These are phyloP conservation scores for Pistacia integerrima DNA, from an alignment of 345 rosid species.

Conservation along the genomic window DNA sequence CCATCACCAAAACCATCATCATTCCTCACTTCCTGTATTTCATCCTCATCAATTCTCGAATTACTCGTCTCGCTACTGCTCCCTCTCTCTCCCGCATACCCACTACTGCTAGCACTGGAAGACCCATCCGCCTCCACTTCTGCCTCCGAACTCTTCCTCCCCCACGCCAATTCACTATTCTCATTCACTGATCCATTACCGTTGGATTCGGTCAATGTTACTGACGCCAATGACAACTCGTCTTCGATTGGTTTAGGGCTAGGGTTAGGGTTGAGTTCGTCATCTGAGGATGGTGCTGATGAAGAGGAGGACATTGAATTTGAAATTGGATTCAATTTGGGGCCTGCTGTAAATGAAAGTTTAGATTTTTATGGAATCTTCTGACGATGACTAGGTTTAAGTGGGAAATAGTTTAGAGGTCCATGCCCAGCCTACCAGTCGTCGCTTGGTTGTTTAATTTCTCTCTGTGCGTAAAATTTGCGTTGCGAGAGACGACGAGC, in stretches of 20 bases:
- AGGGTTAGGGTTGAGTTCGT: constrained; percentile 18
- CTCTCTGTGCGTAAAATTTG: neutral
- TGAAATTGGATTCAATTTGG: neutral
- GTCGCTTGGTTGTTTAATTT: neutral
- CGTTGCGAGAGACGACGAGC: neutral
- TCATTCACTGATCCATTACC: constrained; percentile 11
- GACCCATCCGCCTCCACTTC: constrained; percentile 62
- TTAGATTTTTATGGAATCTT: constrained; percentile 1
- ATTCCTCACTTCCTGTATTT: constrained; percentile 51
- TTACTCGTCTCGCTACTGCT: constrained; percentile 66
- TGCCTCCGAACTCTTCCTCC: constrained; percentile 51
- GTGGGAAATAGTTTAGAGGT: neutral
- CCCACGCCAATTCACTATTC: constrained; percentile 26
- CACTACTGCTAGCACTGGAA: constrained; percentile 86
- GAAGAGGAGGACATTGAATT: constrained; percentile 18
- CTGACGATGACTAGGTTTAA: neutral
- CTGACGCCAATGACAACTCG: constrained; percentile 23
- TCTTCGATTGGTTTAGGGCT: constrained; percentile 16
- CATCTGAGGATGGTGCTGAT: constrained; percentile 21
- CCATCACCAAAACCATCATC: constrained; percentile 33
- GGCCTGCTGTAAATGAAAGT: neutral
- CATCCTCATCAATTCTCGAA: constrained; percentile 57
- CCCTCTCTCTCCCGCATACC: constrained; percentile 94
- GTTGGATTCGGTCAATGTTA: constrained; percentile 15
- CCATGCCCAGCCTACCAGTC: constrained; percentile 10